Evolutionary conservation across 768 basidiomycete genomes (phyloP).

Genomic region (Serendipita vermifera): DNA sequence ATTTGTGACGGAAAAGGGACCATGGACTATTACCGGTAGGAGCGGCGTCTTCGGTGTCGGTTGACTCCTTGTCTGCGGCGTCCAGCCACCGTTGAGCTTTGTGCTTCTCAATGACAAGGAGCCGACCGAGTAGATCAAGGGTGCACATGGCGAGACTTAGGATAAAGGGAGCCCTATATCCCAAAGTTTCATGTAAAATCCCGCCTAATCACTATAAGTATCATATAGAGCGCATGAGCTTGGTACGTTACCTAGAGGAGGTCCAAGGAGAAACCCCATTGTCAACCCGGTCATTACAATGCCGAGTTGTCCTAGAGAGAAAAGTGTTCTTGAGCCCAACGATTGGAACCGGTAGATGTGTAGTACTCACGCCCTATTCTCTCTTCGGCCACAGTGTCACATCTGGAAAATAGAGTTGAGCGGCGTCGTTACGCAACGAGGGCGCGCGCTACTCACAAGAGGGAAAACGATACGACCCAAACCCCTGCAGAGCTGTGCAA

Average conservation of each 20-base stretch:
- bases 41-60: background rate
- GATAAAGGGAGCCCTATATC: constrained; percentile 48
- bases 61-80: constrained; percentile 9
- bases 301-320: constrained; percentile 39
- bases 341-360: background rate
- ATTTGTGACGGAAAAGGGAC: too few relatives aligned
- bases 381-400: constrained; percentile 39
- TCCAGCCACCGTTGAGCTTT: constrained; percentile 37
- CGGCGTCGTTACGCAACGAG: background rate
- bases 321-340: background rate
- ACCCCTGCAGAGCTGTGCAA: constrained; percentile 38
- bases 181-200: constrained; percentile 38
- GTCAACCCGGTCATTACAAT: constrained; percentile 46
- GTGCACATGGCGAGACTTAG: constrained; percentile 35
- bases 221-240: too few relatives aligned
- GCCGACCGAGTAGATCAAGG: constrained; percentile 40
- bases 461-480: constrained; percentile 49
- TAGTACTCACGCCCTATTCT: constrained; percentile 35
- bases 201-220: too few relatives aligned
- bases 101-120: constrained; percentile 45
- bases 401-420: constrained; percentile 34
- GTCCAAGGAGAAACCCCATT: constrained; percentile 27
- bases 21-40: background rate
- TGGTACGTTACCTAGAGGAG: too few relatives aligned
- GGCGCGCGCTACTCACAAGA: constrained; percentile 34